A percentile compares a stretch with the other conserved stretches of the same genome.
Evolutionary conservation across 129 eudicot species (phyloP).

Genomic region (Artemisia argyi): DNA sequence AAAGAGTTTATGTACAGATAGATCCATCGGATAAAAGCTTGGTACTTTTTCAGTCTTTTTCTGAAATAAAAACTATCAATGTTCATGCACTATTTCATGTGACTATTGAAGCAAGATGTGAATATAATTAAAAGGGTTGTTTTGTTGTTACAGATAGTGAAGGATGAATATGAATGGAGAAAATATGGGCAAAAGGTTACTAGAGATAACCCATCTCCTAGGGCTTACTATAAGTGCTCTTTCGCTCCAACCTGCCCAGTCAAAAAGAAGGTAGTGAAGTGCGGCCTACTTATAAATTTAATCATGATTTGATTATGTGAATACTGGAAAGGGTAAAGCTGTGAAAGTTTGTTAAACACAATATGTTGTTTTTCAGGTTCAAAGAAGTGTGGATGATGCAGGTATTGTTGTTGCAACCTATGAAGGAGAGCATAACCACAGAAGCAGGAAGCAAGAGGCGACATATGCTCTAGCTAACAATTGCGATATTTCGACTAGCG

Average conservation of each 20-base stretch:
- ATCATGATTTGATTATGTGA: background rate
- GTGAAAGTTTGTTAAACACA: background rate
- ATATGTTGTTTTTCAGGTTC: conserved; percentile 24
- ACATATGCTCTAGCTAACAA: conserved; percentile 5
- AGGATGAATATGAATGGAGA: conserved; percentile 88
- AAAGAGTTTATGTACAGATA: conserved; percentile 30
- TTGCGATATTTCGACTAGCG: background rate
- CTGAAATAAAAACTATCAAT: background rate
- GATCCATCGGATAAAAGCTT: conserved; percentile 64
- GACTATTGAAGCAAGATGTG: background rate
- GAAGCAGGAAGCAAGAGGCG: conserved; percentile 16
- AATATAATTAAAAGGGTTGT: background rate
- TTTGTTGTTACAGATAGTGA: conserved; percentile 47
- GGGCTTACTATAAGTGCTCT: conserved; percentile 82
- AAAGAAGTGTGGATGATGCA: conserved; percentile 69
- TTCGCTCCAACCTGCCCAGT: conserved; percentile 71
- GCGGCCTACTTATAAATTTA: no score
- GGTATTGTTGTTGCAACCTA: conserved; percentile 62
- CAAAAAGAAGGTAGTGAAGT: conserved; percentile 70
- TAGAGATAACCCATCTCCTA: conserved; percentile 86
- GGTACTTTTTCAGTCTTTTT: conserved; percentile 33
- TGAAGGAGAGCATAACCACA: conserved; percentile 85
- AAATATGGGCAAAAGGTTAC: conserved; percentile 93
- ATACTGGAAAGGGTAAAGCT: background rate
- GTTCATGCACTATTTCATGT: background rate